Base-by-base conservation (phyloP, 805 yeast species). In the Maudiozyma bulderi region DNA sequence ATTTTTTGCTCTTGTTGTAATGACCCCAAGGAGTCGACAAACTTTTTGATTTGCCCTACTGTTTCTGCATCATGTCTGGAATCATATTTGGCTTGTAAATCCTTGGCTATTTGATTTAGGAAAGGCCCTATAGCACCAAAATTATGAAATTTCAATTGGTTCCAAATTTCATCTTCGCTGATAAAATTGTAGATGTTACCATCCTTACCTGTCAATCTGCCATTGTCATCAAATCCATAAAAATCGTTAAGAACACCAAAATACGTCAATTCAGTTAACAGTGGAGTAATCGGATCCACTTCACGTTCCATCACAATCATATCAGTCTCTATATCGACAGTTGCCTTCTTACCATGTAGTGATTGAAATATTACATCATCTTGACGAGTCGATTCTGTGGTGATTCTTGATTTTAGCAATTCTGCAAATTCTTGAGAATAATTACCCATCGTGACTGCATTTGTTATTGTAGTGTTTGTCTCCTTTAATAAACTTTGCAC, bases 161-260 rank as follows among this genome's bases (percentile, higher is more conserved):
- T 54, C 67, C 64, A 59, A n/a, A 60, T 59, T 4, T 60, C 64
- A 37, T 67, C 68, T 33, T 67, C 68, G 14, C 54, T 57, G 20
- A 50, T 49, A 37, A 52, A 56, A 26, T 53, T 52, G 32, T 54
- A 41, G 1, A 55, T 52, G 13, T 56, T 49, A 10, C 50, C 54
- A 10, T 57, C 62, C 30, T 62, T 58, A 8, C 51, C 59, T 34
- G 57, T 53, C 20, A 67, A 41, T n/a, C 56, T 59, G 2, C 60
- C 68, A 51, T 74, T 75, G 10, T 73, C 60, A 11, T 73, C 70
- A 6, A 82, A 67, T 5, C 76, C 79, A 54, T 80, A 73, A 10
- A 80, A 62, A 56, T 90, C 96, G 61, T 86, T 90, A 20, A 89
- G 70, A 13, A 93, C 70, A 0, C 98, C 99, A 14, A 77, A 72